These are phyloP conservation scores for Ormosia emarginata DNA, from an alignment of 306 rosid genomes.

Conservation along the genomic window DNA sequence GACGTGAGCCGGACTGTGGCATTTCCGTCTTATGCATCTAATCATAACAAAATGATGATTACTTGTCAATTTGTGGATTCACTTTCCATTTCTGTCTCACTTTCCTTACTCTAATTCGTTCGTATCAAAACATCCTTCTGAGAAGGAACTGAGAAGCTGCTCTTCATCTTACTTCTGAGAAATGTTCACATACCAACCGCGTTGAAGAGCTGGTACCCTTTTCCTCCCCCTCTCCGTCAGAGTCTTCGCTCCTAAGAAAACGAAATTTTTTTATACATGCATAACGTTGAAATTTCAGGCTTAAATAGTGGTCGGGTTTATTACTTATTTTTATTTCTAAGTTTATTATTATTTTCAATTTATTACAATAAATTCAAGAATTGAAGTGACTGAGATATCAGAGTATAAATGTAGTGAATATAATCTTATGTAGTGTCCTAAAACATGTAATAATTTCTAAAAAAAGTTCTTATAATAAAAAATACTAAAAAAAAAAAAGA, in stretches of 20 bases:
- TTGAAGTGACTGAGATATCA: no score
- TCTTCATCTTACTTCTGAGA: not conserved
- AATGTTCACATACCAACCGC: constrained; percentile 3
- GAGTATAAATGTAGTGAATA: no score
- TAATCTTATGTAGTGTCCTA: no score
- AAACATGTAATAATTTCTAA: no score
- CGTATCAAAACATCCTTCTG: not conserved
- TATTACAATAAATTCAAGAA: no score
- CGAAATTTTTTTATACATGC: not conserved
- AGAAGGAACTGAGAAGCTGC: not conserved
- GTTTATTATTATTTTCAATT: no score
- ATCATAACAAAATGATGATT: constrained; percentile 7
- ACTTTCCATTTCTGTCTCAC: not conserved
- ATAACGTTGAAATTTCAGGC: no score
- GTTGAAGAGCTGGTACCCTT: not conserved
- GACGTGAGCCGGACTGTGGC: not conserved
- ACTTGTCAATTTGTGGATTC: not conserved
- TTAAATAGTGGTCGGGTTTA: no score
- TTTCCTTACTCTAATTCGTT: not conserved
- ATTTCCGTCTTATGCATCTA: not conserved
- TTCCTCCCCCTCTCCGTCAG: not conserved
- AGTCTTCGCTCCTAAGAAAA: constrained; percentile 17
- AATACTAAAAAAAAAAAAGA: no score
- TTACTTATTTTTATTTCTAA: no score
- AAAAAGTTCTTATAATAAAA: no score